Evolutionary conservation across 2,329 filamentous ascomycete species (phyloP).

Genomic region (Alternaria dauci): DNA sequence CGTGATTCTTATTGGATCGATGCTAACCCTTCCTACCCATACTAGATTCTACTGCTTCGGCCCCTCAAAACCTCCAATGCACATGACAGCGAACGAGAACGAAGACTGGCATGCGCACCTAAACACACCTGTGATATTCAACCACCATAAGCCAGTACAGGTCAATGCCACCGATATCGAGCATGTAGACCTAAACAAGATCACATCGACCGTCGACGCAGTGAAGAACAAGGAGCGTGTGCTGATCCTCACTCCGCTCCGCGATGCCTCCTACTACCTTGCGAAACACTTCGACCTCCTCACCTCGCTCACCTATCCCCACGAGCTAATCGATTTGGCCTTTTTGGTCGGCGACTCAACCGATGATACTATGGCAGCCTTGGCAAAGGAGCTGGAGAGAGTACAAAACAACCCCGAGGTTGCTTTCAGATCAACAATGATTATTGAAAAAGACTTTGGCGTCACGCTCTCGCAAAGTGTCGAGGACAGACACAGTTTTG

Average conservation of each 20-base stretch:
- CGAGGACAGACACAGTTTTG: constrained; percentile 82
- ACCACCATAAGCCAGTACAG: constrained; percentile 87
- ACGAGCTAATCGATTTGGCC: constrained; percentile 91
- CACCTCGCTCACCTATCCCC: constrained; percentile 88
- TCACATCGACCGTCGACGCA: constrained; percentile 82
- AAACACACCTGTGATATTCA: constrained; percentile 93
- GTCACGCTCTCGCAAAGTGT: constrained; percentile 78
- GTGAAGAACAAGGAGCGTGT: constrained; percentile 83
- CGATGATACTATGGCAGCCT: constrained; percentile 89
- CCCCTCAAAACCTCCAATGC: constrained; percentile 91
- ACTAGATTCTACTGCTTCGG: constrained; percentile 96
- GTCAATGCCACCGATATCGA: constrained; percentile 83
- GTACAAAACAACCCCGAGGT: constrained; percentile 82
- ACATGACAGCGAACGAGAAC: constrained; percentile 92
- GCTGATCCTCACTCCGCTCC: constrained; percentile 89
- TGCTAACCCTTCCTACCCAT: constrained; percentile 29
- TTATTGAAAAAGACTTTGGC: constrained; percentile 93
- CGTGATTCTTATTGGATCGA: not conserved
- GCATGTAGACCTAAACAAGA: constrained; percentile 82
- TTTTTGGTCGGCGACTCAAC: constrained; percentile 93
- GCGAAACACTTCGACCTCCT: constrained; percentile 94
- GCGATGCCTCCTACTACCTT: constrained; percentile 84
- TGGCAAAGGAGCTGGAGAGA: constrained; percentile 84
- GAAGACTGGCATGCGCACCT: constrained; percentile 87
- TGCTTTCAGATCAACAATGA: constrained; percentile 83